These are phyloP conservation scores for Karstenula rhodostoma DNA, from an alignment of 2,329 filamentous ascomycete genomes.

Conservation along the genomic window DNA sequence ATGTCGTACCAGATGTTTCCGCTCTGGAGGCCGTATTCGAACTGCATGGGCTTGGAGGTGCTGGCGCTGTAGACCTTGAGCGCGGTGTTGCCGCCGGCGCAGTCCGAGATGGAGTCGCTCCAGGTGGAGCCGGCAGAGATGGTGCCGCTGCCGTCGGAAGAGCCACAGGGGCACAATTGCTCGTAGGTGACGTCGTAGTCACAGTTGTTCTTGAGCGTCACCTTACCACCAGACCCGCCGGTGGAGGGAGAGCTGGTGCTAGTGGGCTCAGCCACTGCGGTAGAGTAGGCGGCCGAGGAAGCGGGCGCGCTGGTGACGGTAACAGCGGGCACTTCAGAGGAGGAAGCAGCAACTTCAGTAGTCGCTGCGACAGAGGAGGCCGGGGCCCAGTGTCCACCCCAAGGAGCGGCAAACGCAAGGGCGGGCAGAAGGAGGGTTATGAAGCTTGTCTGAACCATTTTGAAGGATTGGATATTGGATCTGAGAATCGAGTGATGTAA, in stretches of 20 bases:
- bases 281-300: background rate
- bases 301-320: background rate
- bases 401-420: slow-evolving; percentile 16
- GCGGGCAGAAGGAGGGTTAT: slow-evolving; percentile 17
- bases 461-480: slow-evolving; percentile 12
- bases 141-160: background rate
- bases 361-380: background rate
- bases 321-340: too few species aligned
- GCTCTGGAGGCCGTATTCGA: slow-evolving; percentile 16
- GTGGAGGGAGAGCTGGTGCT: background rate
- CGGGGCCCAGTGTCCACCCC: background rate
- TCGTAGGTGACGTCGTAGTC: slow-evolving; percentile 14
- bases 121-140: slow-evolving; percentile 15
- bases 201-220: slow-evolving; percentile 17
- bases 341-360: background rate
- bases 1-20: slow-evolving; percentile 21
- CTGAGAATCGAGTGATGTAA: slow-evolving; percentile 2
- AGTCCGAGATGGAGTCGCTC: slow-evolving; percentile 13
- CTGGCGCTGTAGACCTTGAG: slow-evolving; percentile 15
- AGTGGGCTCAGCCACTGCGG: background rate
- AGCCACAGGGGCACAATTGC: slow-evolving; percentile 4
- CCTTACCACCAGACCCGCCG: background rate
- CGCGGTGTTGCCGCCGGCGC: slow-evolving; percentile 16
- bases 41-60: slow-evolving; percentile 17
- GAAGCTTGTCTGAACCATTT: slow-evolving; percentile 17